Percentiles rank a stretch among this genome's conserved stretches.
phyloP scores from a whole-genome alignment of 768 basidiomycete species.

The Phaeotremella fagi region DNA sequence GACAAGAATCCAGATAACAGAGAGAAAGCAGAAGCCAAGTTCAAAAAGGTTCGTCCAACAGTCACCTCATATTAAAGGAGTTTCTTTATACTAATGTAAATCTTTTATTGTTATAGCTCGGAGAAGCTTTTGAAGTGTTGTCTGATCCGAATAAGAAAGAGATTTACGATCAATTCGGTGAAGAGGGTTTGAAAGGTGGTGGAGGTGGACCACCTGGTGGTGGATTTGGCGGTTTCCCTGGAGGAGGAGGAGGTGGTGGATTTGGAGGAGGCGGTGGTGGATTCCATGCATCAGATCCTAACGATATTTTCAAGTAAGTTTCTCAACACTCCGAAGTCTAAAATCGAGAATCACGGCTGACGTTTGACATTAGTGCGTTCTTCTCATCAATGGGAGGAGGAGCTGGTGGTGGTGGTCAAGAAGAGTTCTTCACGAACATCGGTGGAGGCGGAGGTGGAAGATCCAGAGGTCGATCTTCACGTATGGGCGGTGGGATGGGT shows the following conservation, averaged over 20 bases:
- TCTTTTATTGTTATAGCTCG: slow-evolving; percentile 56
- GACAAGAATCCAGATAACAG: slow-evolving; percentile 55
- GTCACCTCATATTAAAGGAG: too few species aligned
- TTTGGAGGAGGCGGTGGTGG: slow-evolving; percentile 51
- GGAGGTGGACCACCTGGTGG: slow-evolving; percentile 53
- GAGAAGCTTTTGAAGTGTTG: slow-evolving; percentile 93
- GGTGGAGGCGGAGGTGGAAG: slow-evolving; percentile 24
- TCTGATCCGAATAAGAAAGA: slow-evolving; percentile 57
- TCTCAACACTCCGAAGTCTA: not conserved
- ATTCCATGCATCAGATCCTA: slow-evolving; percentile 74
- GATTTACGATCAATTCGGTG: slow-evolving; percentile 84
- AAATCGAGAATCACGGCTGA: too few species aligned
- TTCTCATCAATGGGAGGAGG: slow-evolving; percentile 41
- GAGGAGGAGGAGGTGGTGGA: slow-evolving; percentile 48
- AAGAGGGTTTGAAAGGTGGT: slow-evolving; percentile 80
- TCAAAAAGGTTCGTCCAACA: slow-evolving; percentile 77
- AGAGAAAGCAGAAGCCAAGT: slow-evolving; percentile 79
- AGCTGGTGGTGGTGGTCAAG: slow-evolving; percentile 31
- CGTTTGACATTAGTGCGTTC: slow-evolving; percentile 4
- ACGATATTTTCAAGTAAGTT: slow-evolving; percentile 81
- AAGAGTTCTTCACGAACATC: slow-evolving; percentile 1
- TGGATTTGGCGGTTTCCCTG: slow-evolving; percentile 49
- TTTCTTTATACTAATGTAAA: too few species aligned
- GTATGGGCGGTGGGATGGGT: slow-evolving; percentile 44
- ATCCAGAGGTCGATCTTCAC: slow-evolving; percentile 1